Base-by-base conservation (phyloP, 2,329 filamentous ascomycete genomes). In the Fusarium solani-melongenae region DNA sequence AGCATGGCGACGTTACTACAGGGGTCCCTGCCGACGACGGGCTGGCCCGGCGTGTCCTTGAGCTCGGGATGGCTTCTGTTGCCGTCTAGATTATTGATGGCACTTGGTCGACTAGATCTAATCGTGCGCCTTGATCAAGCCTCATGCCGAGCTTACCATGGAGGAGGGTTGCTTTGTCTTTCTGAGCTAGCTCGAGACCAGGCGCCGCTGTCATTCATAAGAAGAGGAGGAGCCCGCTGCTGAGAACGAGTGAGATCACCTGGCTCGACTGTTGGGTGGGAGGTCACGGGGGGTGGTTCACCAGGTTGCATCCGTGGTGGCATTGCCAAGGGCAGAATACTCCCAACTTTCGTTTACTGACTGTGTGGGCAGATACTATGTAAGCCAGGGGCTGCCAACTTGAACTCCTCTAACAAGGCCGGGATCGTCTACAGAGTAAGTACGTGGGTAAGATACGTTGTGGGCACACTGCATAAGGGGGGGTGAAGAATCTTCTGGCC, bases 221-320 rank as follows among this genome's bases (percentile, higher is more conserved):
- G 60, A 66, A 44, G 53, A 69, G 61, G 31, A 77, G 20, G 60
- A 76, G 22, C 70, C 76, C 24, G 58, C 74, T 27, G 24, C 56
- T 27, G 65, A 69, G 14, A 66, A 64, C 22, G 70, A 64, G 70
- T 56, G 65, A 41, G 31, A 62, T 64, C 10, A 66, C 80, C 9
- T 81, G 74, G 58, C 62, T 81, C 8, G 78, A 80, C 41, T 79
- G 76, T 39, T 80, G 78, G 78, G 69, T 70, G 7, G 76, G 79
- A 44, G 78, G 72, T 14, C 66, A 70, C 27, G 66, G 70, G 29
- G 75, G 72, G 24, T 81, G 53, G 72, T 74, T 31, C 65, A 73
- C 72, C 70, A 69, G 51, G 69, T 70, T 53, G 17, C 31, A 39
- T 31, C 20, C 27, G 15, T 24, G 5, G 24, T 63, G n/a, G 9